A percentile compares a stretch with the other conserved stretches of the same genome.
phyloP scores from a whole-genome alignment of 2,329 filamentous ascomycete species.

The Xylariomycetidae sp. region DNA sequence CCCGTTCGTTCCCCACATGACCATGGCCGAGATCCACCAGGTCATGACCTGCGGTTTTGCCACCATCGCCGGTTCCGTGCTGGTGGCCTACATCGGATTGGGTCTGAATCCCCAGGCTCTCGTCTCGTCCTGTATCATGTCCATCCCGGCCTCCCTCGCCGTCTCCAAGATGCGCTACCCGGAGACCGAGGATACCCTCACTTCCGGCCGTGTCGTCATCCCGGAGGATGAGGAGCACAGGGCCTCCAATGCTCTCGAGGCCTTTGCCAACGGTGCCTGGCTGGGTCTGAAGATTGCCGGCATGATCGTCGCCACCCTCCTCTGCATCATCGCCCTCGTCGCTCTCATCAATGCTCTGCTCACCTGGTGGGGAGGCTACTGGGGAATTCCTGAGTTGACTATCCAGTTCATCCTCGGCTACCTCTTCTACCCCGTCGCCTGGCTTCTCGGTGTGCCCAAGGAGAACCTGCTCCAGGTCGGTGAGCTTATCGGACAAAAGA shows the following conservation, averaged over 20 bases:
- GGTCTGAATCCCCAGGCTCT: slow-evolving; percentile 81
- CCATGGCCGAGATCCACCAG: slow-evolving; percentile 83
- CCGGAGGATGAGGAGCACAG: slow-evolving; percentile 73
- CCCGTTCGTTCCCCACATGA: slow-evolving; percentile 81
- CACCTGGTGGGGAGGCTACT: slow-evolving; percentile 68
- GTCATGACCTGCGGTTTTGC: slow-evolving; percentile 91
- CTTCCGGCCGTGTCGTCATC: slow-evolving; percentile 73
- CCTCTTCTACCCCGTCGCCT: slow-evolving; percentile 66
- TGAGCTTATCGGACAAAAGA: slow-evolving; percentile 77
- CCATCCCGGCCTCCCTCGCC: slow-evolving; percentile 84
- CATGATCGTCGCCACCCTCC: slow-evolving; percentile 67
- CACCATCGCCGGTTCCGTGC: slow-evolving; percentile 82
- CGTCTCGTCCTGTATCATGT: slow-evolving; percentile 92
- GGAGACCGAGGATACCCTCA: slow-evolving; percentile 81
- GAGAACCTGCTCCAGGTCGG: slow-evolving; percentile 67
- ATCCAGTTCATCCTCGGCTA: slow-evolving; percentile 67
- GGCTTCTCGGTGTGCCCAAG: slow-evolving; percentile 64
- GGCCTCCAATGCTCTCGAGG: slow-evolving; percentile 74
- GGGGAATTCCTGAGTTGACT: slow-evolving; percentile 63
- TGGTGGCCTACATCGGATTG: slow-evolving; percentile 80
- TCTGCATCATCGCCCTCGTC: slow-evolving; percentile 69
- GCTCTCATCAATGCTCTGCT: slow-evolving; percentile 63
- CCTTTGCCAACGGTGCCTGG: slow-evolving; percentile 71
- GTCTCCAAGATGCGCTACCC: slow-evolving; percentile 88
- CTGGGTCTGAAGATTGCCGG: slow-evolving; percentile 70